Percentiles rank a stretch among this genome's conserved stretches.
Conservation (phyloP, 495 filamentous ascomycete genomes). For the Neurospora sp. region DNA sequence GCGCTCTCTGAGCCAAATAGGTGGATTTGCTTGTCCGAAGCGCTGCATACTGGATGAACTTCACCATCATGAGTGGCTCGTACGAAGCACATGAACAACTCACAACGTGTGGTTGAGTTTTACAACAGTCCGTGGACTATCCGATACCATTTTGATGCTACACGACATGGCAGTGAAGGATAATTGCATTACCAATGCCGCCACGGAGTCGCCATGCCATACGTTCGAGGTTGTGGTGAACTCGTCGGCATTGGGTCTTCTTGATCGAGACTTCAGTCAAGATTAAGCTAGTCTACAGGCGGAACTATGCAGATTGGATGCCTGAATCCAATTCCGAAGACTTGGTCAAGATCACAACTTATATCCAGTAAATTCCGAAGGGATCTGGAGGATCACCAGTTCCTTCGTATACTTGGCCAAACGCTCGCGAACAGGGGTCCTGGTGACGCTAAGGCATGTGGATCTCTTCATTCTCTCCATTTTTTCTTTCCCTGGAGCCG, state of each 20-base stretch:
- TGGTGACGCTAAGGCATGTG: neutral
- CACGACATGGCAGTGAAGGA: neutral
- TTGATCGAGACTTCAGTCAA: neutral
- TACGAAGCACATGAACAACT: neutral
- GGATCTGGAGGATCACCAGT: neutral
- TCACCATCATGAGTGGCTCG: neutral
- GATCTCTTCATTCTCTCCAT: neutral
- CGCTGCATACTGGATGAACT: neutral
- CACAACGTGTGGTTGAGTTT: neutral
- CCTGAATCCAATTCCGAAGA: neutral
- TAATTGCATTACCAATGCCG: neutral
- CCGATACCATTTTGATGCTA: neutral
- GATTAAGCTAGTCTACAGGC: neutral
- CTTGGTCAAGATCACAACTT: neutral
- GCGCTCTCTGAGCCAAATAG: neutral
- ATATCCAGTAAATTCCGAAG: neutral
- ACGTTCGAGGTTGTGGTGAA: neutral
- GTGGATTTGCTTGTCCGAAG: neutral
- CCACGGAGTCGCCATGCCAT: neutral
- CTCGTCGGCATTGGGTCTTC: neutral
- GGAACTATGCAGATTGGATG: neutral
- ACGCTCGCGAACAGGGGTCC: neutral
- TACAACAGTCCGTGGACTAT: neutral
- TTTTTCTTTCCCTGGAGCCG: neutral
- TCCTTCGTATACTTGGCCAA: neutral